These are phyloP conservation scores for Purpureocillium takamizusanense DNA, from an alignment of 2,329 filamentous ascomycete species.

Conservation along the genomic window DNA sequence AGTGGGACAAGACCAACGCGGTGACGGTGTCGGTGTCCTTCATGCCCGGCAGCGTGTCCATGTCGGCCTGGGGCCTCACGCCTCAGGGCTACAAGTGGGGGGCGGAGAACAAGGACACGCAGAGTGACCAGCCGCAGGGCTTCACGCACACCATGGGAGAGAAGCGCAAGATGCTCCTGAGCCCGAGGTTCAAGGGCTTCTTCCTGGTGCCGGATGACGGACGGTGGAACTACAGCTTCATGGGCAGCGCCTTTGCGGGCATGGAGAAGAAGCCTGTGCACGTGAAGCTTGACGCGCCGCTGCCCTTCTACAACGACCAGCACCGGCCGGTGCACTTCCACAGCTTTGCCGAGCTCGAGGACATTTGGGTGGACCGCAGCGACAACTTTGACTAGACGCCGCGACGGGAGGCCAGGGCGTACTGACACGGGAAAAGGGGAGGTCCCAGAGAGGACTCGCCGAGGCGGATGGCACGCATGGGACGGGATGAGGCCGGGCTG, in stretches of 20 bases:
- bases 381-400: conserved; percentile 77
- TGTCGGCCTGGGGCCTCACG: conserved; percentile 88
- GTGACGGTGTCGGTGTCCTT: conserved; percentile 94
- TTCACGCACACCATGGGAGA: conserved; percentile 89
- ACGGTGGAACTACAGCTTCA: conserved; percentile 97
- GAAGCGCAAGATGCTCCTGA: conserved; percentile 88
- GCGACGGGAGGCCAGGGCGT: not conserved
- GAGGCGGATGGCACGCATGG: too few relatives aligned
- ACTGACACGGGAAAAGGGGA: too few relatives aligned
- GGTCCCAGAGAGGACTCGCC: too few relatives aligned
- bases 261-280: conserved; percentile 87
- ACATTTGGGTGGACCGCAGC: conserved; percentile 86
- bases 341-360: conserved; percentile 94
- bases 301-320: conserved; percentile 83
- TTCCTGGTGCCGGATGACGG: conserved; percentile 89
- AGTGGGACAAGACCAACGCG: conserved; percentile 69
- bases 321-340: conserved; percentile 94
- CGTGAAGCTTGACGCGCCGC: conserved; percentile 87
- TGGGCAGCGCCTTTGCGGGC: conserved; percentile 79
- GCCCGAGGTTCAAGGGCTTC: conserved; percentile 88
- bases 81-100: conserved; percentile 95
- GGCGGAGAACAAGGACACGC: conserved; percentile 85
- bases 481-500: too few relatives aligned
- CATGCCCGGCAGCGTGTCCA: conserved; percentile 89
- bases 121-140: conserved; percentile 87